A percentile compares a stretch with the other conserved stretches of the same genome.
These are phyloP conservation scores for Talaromyces sp. DNA, from an alignment of 2,329 filamentous ascomycete species.

Conservation along the genomic window DNA sequence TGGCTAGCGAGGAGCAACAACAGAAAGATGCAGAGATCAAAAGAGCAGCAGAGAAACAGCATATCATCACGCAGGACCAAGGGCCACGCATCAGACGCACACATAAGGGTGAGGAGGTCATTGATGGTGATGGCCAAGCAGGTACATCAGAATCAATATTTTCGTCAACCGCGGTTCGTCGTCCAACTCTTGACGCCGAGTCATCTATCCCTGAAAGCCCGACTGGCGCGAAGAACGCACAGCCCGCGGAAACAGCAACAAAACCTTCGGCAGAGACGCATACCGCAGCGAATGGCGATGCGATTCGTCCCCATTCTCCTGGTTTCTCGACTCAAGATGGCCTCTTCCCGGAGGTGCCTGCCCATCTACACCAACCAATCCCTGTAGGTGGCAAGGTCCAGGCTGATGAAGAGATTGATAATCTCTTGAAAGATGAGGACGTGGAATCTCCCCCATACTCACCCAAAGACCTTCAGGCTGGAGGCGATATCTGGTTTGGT, in stretches of 20 bases:
- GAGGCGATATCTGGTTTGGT: constrained; percentile 77
- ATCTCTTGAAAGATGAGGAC: constrained; percentile 77
- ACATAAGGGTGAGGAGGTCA: constrained; percentile 89
- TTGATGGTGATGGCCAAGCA: constrained; percentile 66
- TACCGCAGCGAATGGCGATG: constrained; percentile 55
- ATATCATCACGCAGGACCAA: constrained; percentile 72
- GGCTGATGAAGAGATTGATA: constrained; percentile 85
- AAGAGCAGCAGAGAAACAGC: constrained; percentile 57
- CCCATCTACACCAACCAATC: constrained; percentile 36
- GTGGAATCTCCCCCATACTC: constrained; percentile 80
- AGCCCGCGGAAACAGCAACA: constrained; percentile 16
- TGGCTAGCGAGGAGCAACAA: constrained; percentile 87
- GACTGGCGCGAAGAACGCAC: constrained; percentile 21
- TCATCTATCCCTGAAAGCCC: constrained; percentile 24
- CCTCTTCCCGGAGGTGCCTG: constrained; percentile 42
- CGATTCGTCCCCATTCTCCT: constrained; percentile 68
- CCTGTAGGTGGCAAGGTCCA: constrained; percentile 46
- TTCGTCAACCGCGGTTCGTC: constrained; percentile 45
- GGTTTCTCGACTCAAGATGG: constrained; percentile 45
- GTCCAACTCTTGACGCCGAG: constrained; percentile 35
- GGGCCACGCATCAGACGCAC: constrained; percentile 80
- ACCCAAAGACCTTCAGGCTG: constrained; percentile 66
- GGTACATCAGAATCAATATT: constrained; percentile 48
- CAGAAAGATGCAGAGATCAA: constrained; percentile 56
- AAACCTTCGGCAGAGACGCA: constrained; percentile 25